Evolutionary conservation across 805 yeast species (phyloP).

Genomic region (Suhomyces vadensis): DNA sequence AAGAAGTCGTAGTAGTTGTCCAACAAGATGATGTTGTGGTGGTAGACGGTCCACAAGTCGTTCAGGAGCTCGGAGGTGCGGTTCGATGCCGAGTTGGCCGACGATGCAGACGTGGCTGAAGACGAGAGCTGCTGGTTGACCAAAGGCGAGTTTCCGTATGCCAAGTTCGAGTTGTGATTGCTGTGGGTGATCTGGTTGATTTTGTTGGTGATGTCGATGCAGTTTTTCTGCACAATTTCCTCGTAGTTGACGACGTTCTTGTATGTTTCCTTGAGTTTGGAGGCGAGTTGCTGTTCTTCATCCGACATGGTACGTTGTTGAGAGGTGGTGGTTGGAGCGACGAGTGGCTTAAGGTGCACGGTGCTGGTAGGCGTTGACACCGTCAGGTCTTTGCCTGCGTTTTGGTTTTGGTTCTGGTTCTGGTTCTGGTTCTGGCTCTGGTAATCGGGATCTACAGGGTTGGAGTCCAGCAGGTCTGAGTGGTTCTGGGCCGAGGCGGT

Average conservation of each 20-base stretch:
- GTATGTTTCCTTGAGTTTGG: conserved; percentile 73
- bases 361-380: conserved; percentile 9
- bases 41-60: conserved; percentile 71
- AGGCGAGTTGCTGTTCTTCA: conserved; percentile 65
- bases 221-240: conserved; percentile 68
- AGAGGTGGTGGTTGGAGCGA: neutral
- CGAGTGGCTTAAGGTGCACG: conserved; percentile 8
- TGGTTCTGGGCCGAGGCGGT: conserved; percentile 30
- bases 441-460: conserved; percentile 24
- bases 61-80: conserved; percentile 52
- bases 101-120: conserved; percentile 13
- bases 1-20: conserved; percentile 74
- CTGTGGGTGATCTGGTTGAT: conserved; percentile 38
- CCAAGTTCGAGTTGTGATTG: conserved; percentile 34
- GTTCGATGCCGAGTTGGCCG: conserved; percentile 20
- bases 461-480: conserved; percentile 44
- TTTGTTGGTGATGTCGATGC: conserved; percentile 57
- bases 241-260: conserved; percentile 67
- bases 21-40: conserved; percentile 61
- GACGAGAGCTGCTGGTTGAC: conserved; percentile 16
- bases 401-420: conserved; percentile 4
- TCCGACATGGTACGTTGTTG: conserved; percentile 44
- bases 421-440: conserved; percentile 6
- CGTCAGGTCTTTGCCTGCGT: conserved; percentile 9
- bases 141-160: conserved; percentile 15